These are phyloP conservation scores for Aethionema arabicum DNA, from an alignment of 345 rosid species.

Conservation along the genomic window DNA sequence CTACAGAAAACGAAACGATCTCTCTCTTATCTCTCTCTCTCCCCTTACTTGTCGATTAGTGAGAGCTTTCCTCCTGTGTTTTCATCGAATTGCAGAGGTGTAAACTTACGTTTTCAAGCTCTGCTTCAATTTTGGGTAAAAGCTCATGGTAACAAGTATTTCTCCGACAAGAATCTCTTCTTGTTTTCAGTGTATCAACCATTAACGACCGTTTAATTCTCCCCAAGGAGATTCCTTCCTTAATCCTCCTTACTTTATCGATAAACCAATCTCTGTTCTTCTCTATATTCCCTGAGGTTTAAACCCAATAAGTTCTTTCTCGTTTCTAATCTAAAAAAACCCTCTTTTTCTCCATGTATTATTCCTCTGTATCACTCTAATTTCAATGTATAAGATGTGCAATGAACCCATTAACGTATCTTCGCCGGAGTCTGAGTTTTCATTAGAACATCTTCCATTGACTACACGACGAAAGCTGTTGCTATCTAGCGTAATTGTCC, in stretches of 20 bases:
- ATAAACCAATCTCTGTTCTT: constrained; percentile 4
- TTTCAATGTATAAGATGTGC: constrained; percentile 28
- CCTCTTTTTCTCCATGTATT: not conserved
- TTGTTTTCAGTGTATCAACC: constrained; percentile 5
- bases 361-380: constrained; percentile 15
- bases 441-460: constrained; percentile 32
- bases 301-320: not conserved
- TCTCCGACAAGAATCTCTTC: not conserved
- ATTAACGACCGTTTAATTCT: constrained; percentile 18
- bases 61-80: constrained; percentile 21
- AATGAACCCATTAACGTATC: constrained; percentile 25
- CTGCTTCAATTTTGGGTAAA: not conserved
- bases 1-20: not conserved
- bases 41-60: constrained; percentile 11
- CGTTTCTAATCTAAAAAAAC: not conserved
- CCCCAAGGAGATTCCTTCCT: constrained; percentile 25
- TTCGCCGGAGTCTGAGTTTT: not conserved
- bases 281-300: not conserved
- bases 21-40: constrained; percentile 5
- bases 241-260: constrained; percentile 14
- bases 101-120: not conserved
- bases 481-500: constrained; percentile 2
- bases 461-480: constrained; percentile 26
- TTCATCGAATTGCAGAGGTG: constrained; percentile 23
- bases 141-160: not conserved